Percentiles rank a stretch among this genome's conserved stretches.
These are phyloP conservation scores for Fusarium bactridioides DNA, from an alignment of 2,329 filamentous ascomycete genomes.

Conservation along the genomic window DNA sequence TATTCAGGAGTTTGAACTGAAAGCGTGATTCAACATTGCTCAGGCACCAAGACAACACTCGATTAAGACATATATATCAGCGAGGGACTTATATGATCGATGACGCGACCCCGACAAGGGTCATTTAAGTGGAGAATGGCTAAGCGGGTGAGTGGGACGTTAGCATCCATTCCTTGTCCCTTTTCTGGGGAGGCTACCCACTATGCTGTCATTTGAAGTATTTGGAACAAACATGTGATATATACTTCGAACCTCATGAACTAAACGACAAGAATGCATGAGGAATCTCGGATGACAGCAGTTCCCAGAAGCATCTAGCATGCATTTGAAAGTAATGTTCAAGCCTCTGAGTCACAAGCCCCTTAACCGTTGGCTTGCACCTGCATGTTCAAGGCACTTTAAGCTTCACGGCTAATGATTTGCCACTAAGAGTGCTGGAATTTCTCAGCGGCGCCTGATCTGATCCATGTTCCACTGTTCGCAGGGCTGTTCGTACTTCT, in stretches of 20 bases:
- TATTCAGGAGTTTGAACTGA: not conserved
- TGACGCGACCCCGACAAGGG: constrained; percentile 31
- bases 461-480: constrained; percentile 26
- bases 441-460: constrained; percentile 33
- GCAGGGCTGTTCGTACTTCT: constrained; percentile 24
- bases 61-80: constrained; percentile 1
- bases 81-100: constrained; percentile 27
- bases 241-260: constrained; percentile 1
- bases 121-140: constrained; percentile 19
- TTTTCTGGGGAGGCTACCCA: constrained; percentile 30
- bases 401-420: constrained; percentile 20
- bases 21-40: not conserved
- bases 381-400: not conserved
- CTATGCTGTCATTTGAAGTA: constrained; percentile 27
- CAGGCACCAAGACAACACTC: not conserved
- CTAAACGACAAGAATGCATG: not conserved
- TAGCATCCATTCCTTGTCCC: constrained; percentile 25
- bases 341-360: constrained; percentile 5
- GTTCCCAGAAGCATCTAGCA: not conserved
- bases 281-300: not conserved
- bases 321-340: not conserved
- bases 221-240: constrained; percentile 18
- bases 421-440: constrained; percentile 32
- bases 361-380: constrained; percentile 10
- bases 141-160: constrained; percentile 28